Evolutionary conservation across 805 yeast genomes (phyloP), one percentile per base, ranked within the genome.

Genomic region (Saccharomycopsis javanensis): DNA sequence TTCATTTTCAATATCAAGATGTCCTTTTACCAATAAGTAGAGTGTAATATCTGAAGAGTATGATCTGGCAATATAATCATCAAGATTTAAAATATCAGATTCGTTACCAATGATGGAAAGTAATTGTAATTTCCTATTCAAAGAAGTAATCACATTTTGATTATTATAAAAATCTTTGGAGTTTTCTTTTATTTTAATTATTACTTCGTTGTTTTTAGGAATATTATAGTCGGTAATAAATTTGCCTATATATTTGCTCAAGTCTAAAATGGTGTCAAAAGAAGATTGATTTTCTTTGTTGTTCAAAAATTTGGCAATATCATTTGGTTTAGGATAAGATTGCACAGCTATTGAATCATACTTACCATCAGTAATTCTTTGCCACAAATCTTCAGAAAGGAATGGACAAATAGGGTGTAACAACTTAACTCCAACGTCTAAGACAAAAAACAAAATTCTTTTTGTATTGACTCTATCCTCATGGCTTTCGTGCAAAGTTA

Each of bases 401-500:
- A 82, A 94, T 46, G 99, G 99, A 97, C 94, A 94, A 78, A 89
- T 91, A 70, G 99, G 98, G 70, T 92, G 98, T 64, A 90, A 92
- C 74, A 94, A 70, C 70, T 79, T 85, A 75, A 92, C 79, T 7
- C 96, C 96, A 64, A 86, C 86, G 67, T 92, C 97, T 64, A 92
- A 78, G 73, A 95, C 80, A 34, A 91, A 87, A 80, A 88, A 92
- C 64, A 94, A 78, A 23, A 98, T 91, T 71, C 90, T 94, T 75
- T 86, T 87, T n/a, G 97, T 97, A 46, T 51, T 51, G 15, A 55
- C 10, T 51, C 54, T 52, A 35, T 50, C 57, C 3, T 45, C 28
- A 35, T 51, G 50, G 20, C 20, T 34, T 34, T 57, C 60, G 27
- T 57, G 54, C 55, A 96, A 87, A 71, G 81, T 79, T 75, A 83